Conservation (phyloP, 2,329 filamentous ascomycete species). For the Myriosclerotinia duriaeana region DNA sequence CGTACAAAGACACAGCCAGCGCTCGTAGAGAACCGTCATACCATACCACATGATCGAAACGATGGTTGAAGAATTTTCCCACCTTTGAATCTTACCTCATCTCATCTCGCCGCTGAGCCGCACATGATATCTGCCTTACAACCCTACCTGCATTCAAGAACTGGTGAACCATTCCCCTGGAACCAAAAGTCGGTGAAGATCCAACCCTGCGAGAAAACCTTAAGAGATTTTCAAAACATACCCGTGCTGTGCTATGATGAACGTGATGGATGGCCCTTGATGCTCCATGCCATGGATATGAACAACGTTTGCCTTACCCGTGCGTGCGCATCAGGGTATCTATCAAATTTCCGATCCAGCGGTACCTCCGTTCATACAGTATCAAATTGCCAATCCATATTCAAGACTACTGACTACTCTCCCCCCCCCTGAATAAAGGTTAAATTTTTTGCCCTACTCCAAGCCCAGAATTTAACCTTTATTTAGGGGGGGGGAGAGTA, state of each 20-base stretch:
- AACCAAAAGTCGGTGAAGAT: constrained; percentile 22
- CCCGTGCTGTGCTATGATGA: no score
- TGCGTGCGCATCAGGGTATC: background rate
- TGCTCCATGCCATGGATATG: background rate
- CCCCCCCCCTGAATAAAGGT: no score
- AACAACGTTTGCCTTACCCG: background rate
- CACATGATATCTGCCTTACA: background rate
- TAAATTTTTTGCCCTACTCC: no score
- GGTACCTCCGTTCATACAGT: background rate
- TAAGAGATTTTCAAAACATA: background rate
- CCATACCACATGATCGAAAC: background rate
- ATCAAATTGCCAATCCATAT: no score
- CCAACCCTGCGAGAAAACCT: background rate
- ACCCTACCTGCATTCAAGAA: background rate
- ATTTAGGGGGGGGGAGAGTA: no score
- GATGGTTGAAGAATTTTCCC: no score
- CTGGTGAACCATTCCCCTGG: constrained; percentile 15
- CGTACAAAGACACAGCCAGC: background rate
- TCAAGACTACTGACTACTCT: no score
- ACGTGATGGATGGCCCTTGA: background rate
- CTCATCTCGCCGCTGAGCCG: background rate
- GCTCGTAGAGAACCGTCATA: background rate
- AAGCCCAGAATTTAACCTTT: no score
- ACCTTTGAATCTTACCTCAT: background rate
- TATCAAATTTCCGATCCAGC: constrained; percentile 3